phyloP scores from a whole-genome alignment of 2,329 filamentous ascomycete species.

The Epichloe festucae region DNA sequence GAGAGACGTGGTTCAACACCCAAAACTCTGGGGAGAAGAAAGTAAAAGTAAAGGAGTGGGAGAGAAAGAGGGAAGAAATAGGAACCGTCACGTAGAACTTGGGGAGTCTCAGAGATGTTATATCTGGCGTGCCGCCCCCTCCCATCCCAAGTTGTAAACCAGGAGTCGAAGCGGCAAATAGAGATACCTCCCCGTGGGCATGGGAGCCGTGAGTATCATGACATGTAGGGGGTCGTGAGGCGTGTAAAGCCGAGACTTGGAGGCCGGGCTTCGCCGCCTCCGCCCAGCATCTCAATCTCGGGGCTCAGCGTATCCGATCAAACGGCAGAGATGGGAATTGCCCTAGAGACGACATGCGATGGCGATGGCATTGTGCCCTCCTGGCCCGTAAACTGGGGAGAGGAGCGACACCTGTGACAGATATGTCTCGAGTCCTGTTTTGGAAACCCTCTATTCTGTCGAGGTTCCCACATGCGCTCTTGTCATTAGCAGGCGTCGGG shows the following conservation, averaged over 20 bases:
- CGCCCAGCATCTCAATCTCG: constrained; percentile 3
- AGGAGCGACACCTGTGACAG: constrained; percentile 18
- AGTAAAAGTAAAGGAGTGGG: background rate
- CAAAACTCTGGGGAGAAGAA: background rate
- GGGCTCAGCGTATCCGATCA: constrained; percentile 9
- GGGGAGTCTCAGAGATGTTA: constrained; percentile 8
- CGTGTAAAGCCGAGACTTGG: constrained; percentile 1
- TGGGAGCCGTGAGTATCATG: background rate
- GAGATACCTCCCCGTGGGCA: background rate
- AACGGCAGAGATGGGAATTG: background rate
- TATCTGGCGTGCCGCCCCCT: constrained; percentile 7
- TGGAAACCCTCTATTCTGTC: constrained; percentile 6
- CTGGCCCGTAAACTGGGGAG: background rate
- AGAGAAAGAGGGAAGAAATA: constrained; percentile 5
- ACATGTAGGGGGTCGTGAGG: background rate
- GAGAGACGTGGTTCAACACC: background rate
- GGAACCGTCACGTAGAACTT: background rate
- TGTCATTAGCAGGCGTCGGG: background rate
- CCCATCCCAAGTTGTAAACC: constrained; percentile 12
- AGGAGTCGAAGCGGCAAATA: background rate
- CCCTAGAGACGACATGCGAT: background rate
- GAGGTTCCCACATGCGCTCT: background rate
- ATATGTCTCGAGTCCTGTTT: constrained; percentile 22
- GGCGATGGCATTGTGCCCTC: background rate
- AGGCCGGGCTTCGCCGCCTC: constrained; percentile 1